These are phyloP conservation scores for Aspergillus latus DNA, from an alignment of 2,329 filamentous ascomycete genomes.

Conservation along the genomic window DNA sequence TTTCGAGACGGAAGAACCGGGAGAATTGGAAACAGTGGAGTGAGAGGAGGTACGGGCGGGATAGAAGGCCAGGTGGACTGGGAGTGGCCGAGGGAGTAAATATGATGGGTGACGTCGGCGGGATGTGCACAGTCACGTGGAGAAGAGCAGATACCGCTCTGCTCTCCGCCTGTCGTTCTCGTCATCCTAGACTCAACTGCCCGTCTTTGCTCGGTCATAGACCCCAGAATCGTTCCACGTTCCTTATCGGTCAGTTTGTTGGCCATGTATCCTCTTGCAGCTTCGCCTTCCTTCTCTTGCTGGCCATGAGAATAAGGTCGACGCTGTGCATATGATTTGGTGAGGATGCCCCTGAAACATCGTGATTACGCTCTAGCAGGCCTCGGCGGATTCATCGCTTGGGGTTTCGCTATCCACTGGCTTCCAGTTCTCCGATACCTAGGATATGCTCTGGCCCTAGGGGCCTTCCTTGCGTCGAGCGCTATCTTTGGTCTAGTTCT, in stretches of 20 bases:
- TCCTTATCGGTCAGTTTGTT: background rate
- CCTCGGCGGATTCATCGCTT: constrained; percentile 65
- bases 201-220: background rate
- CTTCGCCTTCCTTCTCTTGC: constrained; percentile 18
- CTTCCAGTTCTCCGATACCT: constrained; percentile 79
- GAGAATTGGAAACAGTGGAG: background rate
- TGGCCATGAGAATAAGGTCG: constrained; percentile 34
- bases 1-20: constrained; percentile 10
- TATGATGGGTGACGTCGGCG: background rate
- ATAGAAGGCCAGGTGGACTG: too few species aligned
- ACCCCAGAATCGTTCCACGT: background rate
- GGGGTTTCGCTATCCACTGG: constrained; percentile 83
- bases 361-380: constrained; percentile 46
- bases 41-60: too few species aligned
- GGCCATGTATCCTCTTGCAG: background rate
- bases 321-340: constrained; percentile 19
- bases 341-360: constrained; percentile 50
- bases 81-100: too few species aligned
- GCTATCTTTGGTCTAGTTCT: constrained; percentile 60
- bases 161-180: background rate
- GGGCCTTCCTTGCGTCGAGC: constrained; percentile 57
- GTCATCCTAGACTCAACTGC: background rate
- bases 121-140: background rate
- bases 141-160: constrained; percentile 10
- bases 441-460: constrained; percentile 77